Base-by-base conservation (phyloP, 129 eudicot species). In the Solidago caesia region DNA sequence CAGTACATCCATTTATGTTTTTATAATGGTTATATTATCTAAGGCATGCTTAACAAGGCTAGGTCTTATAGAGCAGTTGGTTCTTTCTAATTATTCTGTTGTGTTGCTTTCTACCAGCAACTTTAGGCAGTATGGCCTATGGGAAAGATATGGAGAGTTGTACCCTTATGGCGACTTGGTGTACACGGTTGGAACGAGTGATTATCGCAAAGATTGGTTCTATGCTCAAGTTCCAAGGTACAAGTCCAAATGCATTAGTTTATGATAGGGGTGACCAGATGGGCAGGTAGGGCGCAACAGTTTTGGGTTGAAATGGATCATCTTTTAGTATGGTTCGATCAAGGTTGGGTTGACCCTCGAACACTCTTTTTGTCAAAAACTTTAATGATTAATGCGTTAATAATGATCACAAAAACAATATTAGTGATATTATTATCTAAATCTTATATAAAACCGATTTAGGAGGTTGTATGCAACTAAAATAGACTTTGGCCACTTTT, bases 141-240 rank as follows among this genome's bases (percentile, higher is more conserved):
- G 89, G 92, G 89, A 88, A 45, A 67, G 86, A 21, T 88, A 88
- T 25, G 75, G 84, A 57, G 89, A 88, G 74, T 60, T 84, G 70
- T 82, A 88, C 70, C 93, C 93, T 47, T 6, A 51, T 8, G 67
- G 71, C 2, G 93, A 88, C 67, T 67, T 88, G 57, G 77, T 80
- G 13, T 88, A 74, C 77, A 88, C 79, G 0, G 81, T 88, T 72
- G 93, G 93, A 42, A 74, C 61, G 63, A 85, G 87, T 44, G 86
- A 88, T 67, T 85, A 74, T 78, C 70, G 51, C 33, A 85, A 70
- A 73, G 86, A 88, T 75, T 85, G 93, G 93, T 88, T 88, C 73
- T 88, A 66, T 66, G 89, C 89, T 51, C 93, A 88, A 77, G 89
- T 85, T 44, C 76, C 83, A 46, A 88, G 93, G 93, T 88, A 72